Percentiles rank a stretch among this genome's conserved stretches.
Evolutionary conservation across 257 asterid species (phyloP).

Genomic region (Rhazya stricta): DNA sequence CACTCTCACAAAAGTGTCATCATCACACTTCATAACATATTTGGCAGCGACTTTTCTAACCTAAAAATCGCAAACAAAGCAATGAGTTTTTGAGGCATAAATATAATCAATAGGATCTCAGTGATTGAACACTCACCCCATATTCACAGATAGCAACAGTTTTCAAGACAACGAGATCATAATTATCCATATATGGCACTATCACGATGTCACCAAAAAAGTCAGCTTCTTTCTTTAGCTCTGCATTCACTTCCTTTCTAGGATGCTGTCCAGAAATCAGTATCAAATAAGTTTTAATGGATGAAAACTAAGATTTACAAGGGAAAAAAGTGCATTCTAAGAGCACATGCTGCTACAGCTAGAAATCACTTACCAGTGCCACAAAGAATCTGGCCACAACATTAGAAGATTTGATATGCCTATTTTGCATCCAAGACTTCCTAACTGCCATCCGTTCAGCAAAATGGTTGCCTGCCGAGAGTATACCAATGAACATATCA

Average conservation of each 20-base stretch:
- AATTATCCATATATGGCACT: slow-evolving; percentile 89
- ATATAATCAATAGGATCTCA: neutral
- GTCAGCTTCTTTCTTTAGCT: slow-evolving; percentile 83
- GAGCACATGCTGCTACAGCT: neutral
- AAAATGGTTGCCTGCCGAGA: slow-evolving; percentile 95
- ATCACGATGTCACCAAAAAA: slow-evolving; percentile 88
- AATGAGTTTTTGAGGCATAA: neutral
- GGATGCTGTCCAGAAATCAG: slow-evolving; percentile 46
- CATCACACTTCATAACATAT: slow-evolving; percentile 89
- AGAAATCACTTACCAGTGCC: slow-evolving; percentile 77
- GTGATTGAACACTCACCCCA: slow-evolving; percentile 58
- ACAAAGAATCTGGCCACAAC: slow-evolving; percentile 93
- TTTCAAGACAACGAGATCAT: slow-evolving; percentile 91
- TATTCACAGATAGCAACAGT: slow-evolving; percentile 90
- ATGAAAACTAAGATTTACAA: neutral
- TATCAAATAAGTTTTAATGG: neutral
- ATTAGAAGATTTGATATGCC: slow-evolving; percentile 55
- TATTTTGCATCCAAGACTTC: slow-evolving; percentile 92
- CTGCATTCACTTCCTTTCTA: slow-evolving; percentile 69
- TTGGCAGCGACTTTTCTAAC: slow-evolving; percentile 58
- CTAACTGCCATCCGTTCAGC: slow-evolving; percentile 96
- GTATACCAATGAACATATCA: slow-evolving; percentile 83
- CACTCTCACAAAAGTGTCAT: slow-evolving; percentile 85
- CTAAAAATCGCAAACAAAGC: slow-evolving; percentile 32
- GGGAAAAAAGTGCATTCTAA: neutral